Evolutionary conservation across 176 grass and related monocot genomes (phyloP).

Genomic region (Aegilops longissima): DNA sequence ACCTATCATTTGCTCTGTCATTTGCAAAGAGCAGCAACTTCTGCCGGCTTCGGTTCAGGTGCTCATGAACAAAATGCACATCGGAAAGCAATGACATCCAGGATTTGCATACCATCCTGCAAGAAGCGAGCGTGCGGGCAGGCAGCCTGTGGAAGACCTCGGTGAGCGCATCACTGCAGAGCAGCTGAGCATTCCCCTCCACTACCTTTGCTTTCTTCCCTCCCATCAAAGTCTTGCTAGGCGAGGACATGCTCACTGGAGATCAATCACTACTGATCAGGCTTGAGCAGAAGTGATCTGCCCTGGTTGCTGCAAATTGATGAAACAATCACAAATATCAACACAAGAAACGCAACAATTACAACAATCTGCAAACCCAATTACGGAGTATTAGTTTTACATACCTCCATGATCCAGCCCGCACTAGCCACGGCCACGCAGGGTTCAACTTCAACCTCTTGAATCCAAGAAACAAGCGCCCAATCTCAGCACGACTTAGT

Average conservation of each 20-base stretch:
- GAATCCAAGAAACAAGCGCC: conserved; percentile 4
- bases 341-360: background rate
- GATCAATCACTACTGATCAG: background rate
- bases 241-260: background rate
- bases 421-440: background rate
- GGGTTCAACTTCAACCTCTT: background rate
- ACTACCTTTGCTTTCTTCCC: conserved; percentile 17
- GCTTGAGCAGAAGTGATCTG: background rate
- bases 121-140: conserved; percentile 35
- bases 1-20: conserved; percentile 27
- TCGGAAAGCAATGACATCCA: conserved; percentile 49
- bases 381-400: background rate
- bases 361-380: background rate
- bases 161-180: conserved; percentile 45
- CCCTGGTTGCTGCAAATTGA: conserved; percentile 5
- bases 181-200: conserved; percentile 10
- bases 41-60: conserved; percentile 21
- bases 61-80: conserved; percentile 38
- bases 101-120: conserved; percentile 54
- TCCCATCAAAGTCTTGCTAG: background rate
- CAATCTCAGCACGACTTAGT: background rate
- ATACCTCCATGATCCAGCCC: conserved; percentile 28
- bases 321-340: conserved; percentile 12
- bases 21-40: conserved; percentile 49
- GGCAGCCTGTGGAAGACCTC: conserved; percentile 54